A percentile compares a stretch with the other conserved stretches of the same genome.
These are phyloP conservation scores for Russula lepida DNA, from an alignment of 768 basidiomycete genomes.

Conservation along the genomic window DNA sequence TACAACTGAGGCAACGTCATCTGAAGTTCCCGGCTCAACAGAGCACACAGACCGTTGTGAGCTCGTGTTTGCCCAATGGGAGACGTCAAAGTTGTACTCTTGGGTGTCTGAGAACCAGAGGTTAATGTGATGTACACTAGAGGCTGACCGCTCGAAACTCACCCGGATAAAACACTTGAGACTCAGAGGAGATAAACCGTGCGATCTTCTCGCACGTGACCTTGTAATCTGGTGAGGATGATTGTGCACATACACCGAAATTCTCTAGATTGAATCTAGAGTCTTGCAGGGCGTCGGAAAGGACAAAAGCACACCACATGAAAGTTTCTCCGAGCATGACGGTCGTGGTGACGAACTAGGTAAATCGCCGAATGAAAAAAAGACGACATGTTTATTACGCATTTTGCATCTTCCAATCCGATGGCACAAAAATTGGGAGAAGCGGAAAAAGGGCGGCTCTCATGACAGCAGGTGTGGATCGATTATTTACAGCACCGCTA, in stretches of 20 bases:
- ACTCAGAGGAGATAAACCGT: background rate
- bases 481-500: background rate
- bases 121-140: background rate
- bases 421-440: background rate
- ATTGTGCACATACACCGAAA: background rate
- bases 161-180: constrained; percentile 7
- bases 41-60: constrained; percentile 14
- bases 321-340: background rate
- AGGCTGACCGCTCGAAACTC: background rate
- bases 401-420: background rate
- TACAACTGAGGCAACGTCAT: constrained; percentile 15
- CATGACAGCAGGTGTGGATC: background rate
- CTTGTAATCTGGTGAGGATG: background rate
- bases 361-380: background rate
- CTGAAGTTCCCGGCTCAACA: constrained; percentile 15
- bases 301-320: background rate
- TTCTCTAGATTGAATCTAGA: background rate
- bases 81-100: constrained; percentile 5
- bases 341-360: background rate
- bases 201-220: background rate
- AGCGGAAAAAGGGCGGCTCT: background rate
- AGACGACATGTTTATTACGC: background rate
- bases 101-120: background rate
- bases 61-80: constrained; percentile 17
- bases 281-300: background rate